Evolutionary conservation across 202 grass and related monocot genomes (phyloP).

Genomic region (Panicum virgatum): DNA sequence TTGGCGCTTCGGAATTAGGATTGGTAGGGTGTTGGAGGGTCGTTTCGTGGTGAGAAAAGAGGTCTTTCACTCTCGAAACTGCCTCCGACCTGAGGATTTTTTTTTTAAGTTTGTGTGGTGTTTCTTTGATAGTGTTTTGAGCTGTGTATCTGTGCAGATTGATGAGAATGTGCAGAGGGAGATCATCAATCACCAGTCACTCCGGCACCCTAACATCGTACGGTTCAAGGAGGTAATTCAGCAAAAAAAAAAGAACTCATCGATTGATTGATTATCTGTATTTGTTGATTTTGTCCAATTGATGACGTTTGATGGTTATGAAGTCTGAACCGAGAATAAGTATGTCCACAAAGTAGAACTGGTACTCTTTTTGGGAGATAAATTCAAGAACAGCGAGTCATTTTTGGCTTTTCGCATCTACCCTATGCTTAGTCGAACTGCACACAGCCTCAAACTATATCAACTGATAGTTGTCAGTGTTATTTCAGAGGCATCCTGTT

Average conservation of each 20-base stretch:
- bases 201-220: conserved; percentile 85
- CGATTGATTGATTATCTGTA: neutral
- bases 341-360: neutral
- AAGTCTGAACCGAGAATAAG: neutral
- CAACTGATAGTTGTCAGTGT: neutral
- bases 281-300: neutral
- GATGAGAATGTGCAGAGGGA: conserved; percentile 97
- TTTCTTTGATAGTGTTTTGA: neutral
- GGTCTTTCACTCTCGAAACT: neutral
- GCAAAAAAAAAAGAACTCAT: neutral
- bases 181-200: conserved; percentile 91
- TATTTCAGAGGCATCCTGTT: conserved; percentile 23
- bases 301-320: neutral
- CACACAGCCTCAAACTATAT: neutral
- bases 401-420: too few species aligned
- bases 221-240: conserved; percentile 84
- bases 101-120: neutral
- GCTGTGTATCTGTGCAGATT: conserved; percentile 54
- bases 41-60: neutral
- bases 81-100: neutral
- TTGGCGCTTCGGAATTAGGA: neutral
- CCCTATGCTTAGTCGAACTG: neutral
- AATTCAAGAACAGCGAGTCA: too few species aligned
- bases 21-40: neutral
- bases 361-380: too few species aligned